Conservation (phyloP, 2,329 filamentous ascomycete species). For the Ambrosiella beaveri region DNA sequence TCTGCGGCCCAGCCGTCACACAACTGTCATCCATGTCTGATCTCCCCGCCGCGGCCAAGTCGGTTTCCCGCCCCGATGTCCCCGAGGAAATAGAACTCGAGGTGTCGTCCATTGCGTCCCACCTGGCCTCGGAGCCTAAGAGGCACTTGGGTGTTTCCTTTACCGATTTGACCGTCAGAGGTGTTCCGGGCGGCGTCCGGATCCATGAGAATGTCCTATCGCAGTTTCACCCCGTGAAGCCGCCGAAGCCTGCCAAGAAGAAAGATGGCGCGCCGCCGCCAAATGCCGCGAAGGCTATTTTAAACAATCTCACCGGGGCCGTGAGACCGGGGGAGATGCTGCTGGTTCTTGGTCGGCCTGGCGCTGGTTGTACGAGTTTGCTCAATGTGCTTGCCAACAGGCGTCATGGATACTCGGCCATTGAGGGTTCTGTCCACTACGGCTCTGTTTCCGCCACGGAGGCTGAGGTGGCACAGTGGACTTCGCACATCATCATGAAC, state of each 20-base stretch:
- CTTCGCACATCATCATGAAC: conserved; percentile 48
- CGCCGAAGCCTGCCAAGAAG: conserved; percentile 29
- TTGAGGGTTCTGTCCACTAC: neutral
- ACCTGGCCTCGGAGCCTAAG: neutral
- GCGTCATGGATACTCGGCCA: neutral
- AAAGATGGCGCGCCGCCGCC: neutral
- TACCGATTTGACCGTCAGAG: conserved; percentile 2
- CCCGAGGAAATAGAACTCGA: neutral
- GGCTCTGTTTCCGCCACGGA: neutral
- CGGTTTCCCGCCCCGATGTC: neutral
- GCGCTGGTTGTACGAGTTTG: conserved; percentile 53
- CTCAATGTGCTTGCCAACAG: conserved; percentile 28
- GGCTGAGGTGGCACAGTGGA: conserved; percentile 30
- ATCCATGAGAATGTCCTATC: conserved; percentile 47
- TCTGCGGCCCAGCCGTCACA: neutral
- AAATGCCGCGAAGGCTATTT: conserved; percentile 20
- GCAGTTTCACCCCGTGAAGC: conserved; percentile 38
- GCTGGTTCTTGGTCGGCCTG: conserved; percentile 50
- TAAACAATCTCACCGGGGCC: conserved; percentile 48
- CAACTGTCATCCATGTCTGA: neutral
- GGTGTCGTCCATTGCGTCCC: neutral
- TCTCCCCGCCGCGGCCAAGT: neutral
- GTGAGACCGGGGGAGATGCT: conserved; percentile 59
- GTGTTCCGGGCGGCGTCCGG: conserved; percentile 4
- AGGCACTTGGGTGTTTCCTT: conserved; percentile 5